Evolutionary conservation across 768 basidiomycete genomes (phyloP).

Genomic region (Pisolithus orientalis): DNA sequence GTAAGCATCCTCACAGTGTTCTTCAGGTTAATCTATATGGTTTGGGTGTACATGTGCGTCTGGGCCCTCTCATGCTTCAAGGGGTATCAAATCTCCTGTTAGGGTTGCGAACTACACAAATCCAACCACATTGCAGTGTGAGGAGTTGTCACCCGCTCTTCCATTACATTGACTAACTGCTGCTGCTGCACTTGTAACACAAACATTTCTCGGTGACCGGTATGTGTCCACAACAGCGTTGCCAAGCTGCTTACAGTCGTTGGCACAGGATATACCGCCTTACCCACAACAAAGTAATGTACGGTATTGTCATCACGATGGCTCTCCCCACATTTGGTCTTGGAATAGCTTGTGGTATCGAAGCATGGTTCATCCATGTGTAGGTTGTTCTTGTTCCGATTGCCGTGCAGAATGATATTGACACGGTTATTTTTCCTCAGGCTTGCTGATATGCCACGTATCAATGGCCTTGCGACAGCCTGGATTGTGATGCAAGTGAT

Average conservation of each 20-base stretch:
- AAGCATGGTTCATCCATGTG: constrained; percentile 37
- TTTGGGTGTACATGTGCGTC: constrained; percentile 28
- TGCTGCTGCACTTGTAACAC: constrained; percentile 39
- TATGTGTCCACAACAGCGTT: constrained; percentile 11
- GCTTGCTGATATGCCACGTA: constrained; percentile 33
- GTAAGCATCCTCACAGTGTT: constrained; percentile 4
- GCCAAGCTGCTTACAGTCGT: background rate
- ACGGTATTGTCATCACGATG: constrained; percentile 26
- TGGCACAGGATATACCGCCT: background rate
- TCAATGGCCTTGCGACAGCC: constrained; percentile 35
- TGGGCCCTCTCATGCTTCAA: background rate
- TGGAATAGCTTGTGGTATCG: constrained; percentile 38
- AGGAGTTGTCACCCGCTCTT: background rate
- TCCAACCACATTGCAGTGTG: background rate
- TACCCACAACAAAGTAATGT: constrained; percentile 10
- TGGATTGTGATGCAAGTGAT: constrained; percentile 41
- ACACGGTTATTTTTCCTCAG: constrained; percentile 14
- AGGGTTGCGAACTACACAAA: background rate
- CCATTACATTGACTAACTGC: constrained; percentile 9
- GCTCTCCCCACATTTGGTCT: constrained; percentile 35
- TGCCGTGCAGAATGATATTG: background rate
- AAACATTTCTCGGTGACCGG: constrained; percentile 41
- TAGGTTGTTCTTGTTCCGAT: constrained; percentile 13
- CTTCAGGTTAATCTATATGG: constrained; percentile 24
- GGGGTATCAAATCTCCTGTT: background rate